Evolutionary conservation across 2,329 filamentous ascomycete species (phyloP).

Genomic region (Lachnellula arida): DNA sequence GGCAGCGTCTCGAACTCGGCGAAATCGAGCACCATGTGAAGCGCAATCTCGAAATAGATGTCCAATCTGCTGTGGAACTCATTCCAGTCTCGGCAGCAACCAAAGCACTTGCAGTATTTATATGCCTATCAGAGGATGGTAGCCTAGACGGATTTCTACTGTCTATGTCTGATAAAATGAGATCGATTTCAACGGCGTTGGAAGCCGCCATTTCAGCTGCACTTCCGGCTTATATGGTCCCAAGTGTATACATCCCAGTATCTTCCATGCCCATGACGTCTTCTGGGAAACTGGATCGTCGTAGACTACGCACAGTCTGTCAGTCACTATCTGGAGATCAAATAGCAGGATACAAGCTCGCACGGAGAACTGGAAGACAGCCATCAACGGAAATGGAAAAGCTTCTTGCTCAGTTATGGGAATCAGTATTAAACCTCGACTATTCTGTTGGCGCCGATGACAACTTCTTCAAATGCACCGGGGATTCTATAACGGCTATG

Average conservation of each 20-base stretch:
- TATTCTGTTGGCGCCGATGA: constrained; percentile 26
- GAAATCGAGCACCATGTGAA: constrained; percentile 44
- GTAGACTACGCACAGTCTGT: constrained; percentile 29
- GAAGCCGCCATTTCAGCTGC: neutral
- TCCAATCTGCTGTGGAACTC: constrained; percentile 6
- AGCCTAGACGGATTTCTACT: neutral
- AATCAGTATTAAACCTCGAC: constrained; percentile 4
- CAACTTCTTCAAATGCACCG: constrained; percentile 42
- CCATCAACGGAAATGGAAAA: constrained; percentile 7
- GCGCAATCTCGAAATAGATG: neutral
- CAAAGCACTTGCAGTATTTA: neutral
- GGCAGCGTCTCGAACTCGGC: constrained; percentile 59
- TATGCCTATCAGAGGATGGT: neutral
- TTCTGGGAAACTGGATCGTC: constrained; percentile 34
- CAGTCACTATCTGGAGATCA: constrained; percentile 2
- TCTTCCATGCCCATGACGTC: constrained; percentile 27
- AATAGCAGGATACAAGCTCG: neutral
- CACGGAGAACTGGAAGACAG: neutral
- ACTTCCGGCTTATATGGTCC: constrained; percentile 32
- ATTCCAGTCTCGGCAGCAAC: neutral
- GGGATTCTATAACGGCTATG: constrained; percentile 45
- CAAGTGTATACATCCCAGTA: constrained; percentile 30
- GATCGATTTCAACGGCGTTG: neutral
- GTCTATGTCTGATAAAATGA: neutral
- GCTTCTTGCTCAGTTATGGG: constrained; percentile 6